Percentiles rank a stretch among this genome's conserved stretches.
Evolutionary conservation across 306 rosid species (phyloP).

Genomic region (Purshia tridentata): DNA sequence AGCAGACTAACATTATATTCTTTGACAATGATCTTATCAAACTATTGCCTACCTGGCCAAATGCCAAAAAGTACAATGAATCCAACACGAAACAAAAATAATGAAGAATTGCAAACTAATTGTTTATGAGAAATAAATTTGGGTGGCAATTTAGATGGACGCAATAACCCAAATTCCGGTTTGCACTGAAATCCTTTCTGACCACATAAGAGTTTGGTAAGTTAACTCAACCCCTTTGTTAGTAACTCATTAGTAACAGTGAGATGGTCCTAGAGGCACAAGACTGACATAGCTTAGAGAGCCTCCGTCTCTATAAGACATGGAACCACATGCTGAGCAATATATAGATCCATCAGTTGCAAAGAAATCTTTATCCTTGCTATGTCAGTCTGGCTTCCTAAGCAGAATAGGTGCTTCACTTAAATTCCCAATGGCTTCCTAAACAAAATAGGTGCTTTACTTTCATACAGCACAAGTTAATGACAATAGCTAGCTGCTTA

Average conservation of each 20-base stretch:
- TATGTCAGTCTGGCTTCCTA: background rate
- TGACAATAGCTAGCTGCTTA: background rate
- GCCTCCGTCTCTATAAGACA: background rate
- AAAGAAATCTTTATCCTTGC: background rate
- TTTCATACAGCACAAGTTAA: background rate
- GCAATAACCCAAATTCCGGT: background rate
- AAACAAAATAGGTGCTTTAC: background rate
- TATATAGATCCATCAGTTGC: background rate
- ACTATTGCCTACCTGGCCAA: background rate
- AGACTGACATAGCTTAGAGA: background rate
- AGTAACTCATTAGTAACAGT: background rate
- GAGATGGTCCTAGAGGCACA: background rate
- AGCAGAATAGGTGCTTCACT: background rate
- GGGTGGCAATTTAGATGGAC: background rate
- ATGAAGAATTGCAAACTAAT: background rate
- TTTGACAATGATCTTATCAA: background rate
- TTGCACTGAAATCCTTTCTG: background rate
- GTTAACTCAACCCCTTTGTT: background rate
- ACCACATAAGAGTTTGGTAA: background rate
- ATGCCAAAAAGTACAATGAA: background rate
- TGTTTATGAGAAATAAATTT: background rate
- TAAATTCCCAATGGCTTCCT: background rate
- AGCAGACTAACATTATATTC: constrained; percentile 6
- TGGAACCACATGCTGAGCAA: background rate
- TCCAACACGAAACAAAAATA: background rate